A percentile compares a stretch with the other conserved stretches of the same genome.
Conservation (phyloP, 768 basidiomycete species). For the Lactarius hengduanensis region DNA sequence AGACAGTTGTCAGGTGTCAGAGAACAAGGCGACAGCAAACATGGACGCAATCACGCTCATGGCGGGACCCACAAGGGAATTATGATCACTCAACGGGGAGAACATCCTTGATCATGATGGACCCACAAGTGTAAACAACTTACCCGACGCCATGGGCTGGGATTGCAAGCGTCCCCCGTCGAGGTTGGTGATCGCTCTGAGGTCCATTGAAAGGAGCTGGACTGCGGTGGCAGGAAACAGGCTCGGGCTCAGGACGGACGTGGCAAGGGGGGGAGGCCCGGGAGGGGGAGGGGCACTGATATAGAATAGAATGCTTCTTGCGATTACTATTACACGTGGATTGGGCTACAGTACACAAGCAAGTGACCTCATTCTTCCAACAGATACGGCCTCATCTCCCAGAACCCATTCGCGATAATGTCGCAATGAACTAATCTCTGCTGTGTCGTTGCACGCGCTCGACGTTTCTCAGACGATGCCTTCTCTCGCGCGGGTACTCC, state of each 20-base stretch:
- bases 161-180: slow-evolving; percentile 19
- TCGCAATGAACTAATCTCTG: slow-evolving; percentile 70
- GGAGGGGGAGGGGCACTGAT: not conserved
- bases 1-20: not conserved
- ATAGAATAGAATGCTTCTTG: slow-evolving; percentile 1
- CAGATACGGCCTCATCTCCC: slow-evolving; percentile 59
- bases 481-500: not conserved
- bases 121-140: slow-evolving; percentile 29
- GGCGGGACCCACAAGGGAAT: not conserved
- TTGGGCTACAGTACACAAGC: not conserved
- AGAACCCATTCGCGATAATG: slow-evolving; percentile 80
- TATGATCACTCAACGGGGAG: not conserved
- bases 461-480: not conserved
- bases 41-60: slow-evolving; percentile 1
- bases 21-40: slow-evolving; percentile 2
- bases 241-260: slow-evolving; percentile 8
- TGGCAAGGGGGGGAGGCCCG: slow-evolving; percentile 3
- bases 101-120: slow-evolving; percentile 11
- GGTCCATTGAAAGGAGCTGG: slow-evolving; percentile 17
- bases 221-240: not conserved
- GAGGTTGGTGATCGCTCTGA: slow-evolving; percentile 23
- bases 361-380: slow-evolving; percentile 39
- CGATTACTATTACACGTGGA: not conserved
- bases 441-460: not conserved
- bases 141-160: slow-evolving; percentile 16